Percentiles rank a stretch among this genome's conserved stretches.
Conservation (phyloP, 352 stramenopile genomes). For the Phytopythium mirpurense region DNA sequence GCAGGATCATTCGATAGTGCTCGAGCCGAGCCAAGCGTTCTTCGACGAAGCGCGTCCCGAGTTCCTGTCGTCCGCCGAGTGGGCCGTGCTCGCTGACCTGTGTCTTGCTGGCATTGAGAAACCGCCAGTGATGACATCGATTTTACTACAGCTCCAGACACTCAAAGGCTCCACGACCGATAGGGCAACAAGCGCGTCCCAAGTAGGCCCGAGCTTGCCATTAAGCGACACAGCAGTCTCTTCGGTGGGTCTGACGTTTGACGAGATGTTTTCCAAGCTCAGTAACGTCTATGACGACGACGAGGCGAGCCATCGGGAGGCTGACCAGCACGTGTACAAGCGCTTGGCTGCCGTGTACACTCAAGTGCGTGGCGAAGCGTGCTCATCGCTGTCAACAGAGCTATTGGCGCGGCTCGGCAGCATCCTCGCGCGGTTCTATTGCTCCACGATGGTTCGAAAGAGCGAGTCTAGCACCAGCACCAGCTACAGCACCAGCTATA, state of each 20-base stretch:
- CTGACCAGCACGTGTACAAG: background rate
- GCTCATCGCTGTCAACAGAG: background rate
- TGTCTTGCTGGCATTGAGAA: background rate
- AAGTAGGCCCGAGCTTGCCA: background rate
- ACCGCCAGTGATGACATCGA: background rate
- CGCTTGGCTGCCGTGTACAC: background rate
- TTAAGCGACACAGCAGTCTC: background rate
- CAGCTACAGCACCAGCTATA: background rate
- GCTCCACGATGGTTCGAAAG: background rate
- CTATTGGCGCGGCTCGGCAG: background rate
- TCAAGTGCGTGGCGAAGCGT: background rate
- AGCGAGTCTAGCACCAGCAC: background rate
- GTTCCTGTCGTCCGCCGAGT: background rate
- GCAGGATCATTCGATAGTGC: background rate
- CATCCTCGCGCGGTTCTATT: conserved; percentile 1
- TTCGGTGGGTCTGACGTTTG: background rate
- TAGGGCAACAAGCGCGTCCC: background rate
- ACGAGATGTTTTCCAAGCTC: background rate
- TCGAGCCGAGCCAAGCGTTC: background rate
- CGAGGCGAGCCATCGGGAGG: background rate
- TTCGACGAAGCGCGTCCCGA: background rate
- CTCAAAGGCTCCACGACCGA: background rate
- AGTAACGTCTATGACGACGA: background rate
- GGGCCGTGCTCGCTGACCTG: background rate
- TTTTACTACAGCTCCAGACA: background rate